Evolutionary conservation across 2,329 filamentous ascomycete species (phyloP).

Genomic region (Verticillium klebahnii): DNA sequence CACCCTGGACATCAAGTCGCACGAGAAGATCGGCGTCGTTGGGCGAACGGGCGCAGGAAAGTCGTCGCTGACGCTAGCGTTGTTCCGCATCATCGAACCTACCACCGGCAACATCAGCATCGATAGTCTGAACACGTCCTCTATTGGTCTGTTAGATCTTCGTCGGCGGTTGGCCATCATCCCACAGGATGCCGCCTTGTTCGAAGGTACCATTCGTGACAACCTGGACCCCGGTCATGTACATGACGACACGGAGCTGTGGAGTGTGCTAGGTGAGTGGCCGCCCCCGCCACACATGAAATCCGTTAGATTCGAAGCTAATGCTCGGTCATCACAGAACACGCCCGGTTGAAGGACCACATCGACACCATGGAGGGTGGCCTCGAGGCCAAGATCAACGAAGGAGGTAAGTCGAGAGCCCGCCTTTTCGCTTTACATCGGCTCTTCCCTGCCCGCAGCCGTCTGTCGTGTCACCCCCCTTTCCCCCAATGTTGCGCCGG

Average conservation of each 20-base stretch:
- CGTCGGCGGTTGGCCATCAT: slow-evolving; percentile 91
- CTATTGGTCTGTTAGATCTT: slow-evolving; percentile 85
- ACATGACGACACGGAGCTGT: slow-evolving; percentile 94
- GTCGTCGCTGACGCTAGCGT: slow-evolving; percentile 83
- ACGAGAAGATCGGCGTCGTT: slow-evolving; percentile 97
- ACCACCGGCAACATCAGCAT: slow-evolving; percentile 80
- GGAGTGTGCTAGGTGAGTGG: slow-evolving; percentile 83
- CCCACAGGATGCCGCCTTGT: slow-evolving; percentile 93
- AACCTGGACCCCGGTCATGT: slow-evolving; percentile 94
- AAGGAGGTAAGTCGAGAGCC: slow-evolving; percentile 70
- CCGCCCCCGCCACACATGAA: slow-evolving; percentile 6
- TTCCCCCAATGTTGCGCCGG: neutral
- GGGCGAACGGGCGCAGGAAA: slow-evolving; percentile 95
- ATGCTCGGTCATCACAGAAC: slow-evolving; percentile 54
- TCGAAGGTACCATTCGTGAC: slow-evolving; percentile 88
- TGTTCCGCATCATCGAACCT: slow-evolving; percentile 95
- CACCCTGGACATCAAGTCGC: slow-evolving; percentile 85
- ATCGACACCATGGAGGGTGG: slow-evolving; percentile 81
- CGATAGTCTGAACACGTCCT: slow-evolving; percentile 82
- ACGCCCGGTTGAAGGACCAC: slow-evolving; percentile 90
- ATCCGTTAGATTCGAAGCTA: slow-evolving; percentile 24
- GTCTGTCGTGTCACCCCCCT: slow-evolving; percentile 8
- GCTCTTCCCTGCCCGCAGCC: slow-evolving; percentile 7
- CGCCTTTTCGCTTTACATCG: slow-evolving; percentile 20
- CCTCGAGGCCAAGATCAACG: slow-evolving; percentile 83